Base-by-base conservation (phyloP, 768 basidiomycete genomes). In the Epithele typhae region DNA sequence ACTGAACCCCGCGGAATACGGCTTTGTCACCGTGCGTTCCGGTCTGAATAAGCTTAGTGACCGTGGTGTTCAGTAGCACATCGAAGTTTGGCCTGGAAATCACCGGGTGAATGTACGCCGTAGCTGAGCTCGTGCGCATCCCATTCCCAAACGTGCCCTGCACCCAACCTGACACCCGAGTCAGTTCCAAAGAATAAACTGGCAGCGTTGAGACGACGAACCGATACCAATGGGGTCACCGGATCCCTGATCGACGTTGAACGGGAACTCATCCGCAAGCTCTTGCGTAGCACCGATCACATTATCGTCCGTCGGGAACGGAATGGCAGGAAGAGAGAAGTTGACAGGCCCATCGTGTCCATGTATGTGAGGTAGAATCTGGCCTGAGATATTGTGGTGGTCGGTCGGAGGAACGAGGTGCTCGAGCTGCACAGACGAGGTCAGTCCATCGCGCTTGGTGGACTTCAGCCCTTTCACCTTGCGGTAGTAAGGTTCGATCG, bases 151-250 rank as follows among this genome's bases (percentile, higher is more conserved):
- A 27, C 2, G 45, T 47, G 40, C 33, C 39, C 33, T 56, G 59
- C 0, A 40, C 3, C 45, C 47, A 52, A 10, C 56, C 56, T 57
- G 12, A 3, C 6, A 6, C 25, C 17, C 22, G n/a, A n/a, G n/a
- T n/a, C n/a, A n/a, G n/a, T n/a, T n/a, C n/a, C n/a, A n/a, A n/a
- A n/a, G n/a, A n/a, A n/a, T n/a, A n/a, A n/a, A n/a, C n/a, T n/a
- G n/a, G n/a, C n/a, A n/a, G n/a, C n/a, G n/a, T n/a, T n/a, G n/a
- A n/a, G n/a, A n/a, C n/a, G n/a, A 49, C 56, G 5, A 15, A 63
- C 61, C 54, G 14, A 59, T 41, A 9, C 61, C 61, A 1, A 61
- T n/a, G 3, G 54, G 57, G 5, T 47, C 40, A 1, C 60, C 61
- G 2, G 53, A 49, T 44, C 59, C 60, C 44, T 45, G 47, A 46